Percentiles rank a stretch among this genome's conserved stretches.
These are phyloP conservation scores for Eucalyptus caleyi DNA, from an alignment of 345 rosid genomes.

Conservation along the genomic window DNA sequence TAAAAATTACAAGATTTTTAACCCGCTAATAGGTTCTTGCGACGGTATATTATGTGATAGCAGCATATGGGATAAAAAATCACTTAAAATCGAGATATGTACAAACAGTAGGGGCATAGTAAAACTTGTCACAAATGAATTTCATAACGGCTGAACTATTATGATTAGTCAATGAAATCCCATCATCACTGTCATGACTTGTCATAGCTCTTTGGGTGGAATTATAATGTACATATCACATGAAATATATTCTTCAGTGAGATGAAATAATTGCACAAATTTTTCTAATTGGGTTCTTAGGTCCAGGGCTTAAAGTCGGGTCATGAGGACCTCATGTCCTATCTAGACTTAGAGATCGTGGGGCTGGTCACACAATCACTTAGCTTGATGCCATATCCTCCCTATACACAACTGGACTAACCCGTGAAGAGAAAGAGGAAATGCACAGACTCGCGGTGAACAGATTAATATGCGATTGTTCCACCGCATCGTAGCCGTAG, in stretches of 20 bases:
- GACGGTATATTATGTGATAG: background rate
- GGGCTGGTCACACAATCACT: background rate
- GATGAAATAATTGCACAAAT: background rate
- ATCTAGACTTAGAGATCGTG: background rate
- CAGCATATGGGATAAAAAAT: background rate
- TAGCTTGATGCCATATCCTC: background rate
- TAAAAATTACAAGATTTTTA: background rate
- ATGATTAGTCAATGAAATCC: background rate
- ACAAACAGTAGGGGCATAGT: background rate
- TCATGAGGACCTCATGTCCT: background rate
- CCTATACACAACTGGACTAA: background rate
- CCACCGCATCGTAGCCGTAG: background rate
- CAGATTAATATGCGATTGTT: background rate
- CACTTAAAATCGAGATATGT: background rate
- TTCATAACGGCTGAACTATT: background rate
- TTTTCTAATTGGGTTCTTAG: background rate
- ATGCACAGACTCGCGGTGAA: background rate
- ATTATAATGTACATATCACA: background rate
- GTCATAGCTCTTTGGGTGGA: background rate
- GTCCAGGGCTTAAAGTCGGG: background rate
- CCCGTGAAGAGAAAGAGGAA: background rate
- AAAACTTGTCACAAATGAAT: background rate
- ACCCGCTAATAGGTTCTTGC: background rate
- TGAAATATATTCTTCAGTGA: background rate
- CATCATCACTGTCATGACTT: background rate